phyloP scores from a whole-genome alignment of 768 basidiomycete species.

The Pleurotus tuber-regium region DNA sequence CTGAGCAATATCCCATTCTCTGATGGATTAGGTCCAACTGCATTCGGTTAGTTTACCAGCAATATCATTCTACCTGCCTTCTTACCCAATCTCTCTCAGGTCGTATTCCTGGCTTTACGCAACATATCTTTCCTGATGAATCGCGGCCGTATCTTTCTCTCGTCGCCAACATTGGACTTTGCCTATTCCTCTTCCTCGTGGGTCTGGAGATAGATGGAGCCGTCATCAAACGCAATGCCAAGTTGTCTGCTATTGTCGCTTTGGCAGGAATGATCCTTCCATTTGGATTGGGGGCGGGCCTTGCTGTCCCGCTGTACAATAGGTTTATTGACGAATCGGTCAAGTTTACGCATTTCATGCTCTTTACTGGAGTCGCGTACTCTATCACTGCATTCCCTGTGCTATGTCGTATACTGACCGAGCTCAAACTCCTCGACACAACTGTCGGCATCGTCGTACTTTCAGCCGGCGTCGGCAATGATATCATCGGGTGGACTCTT shows the following conservation, averaged over 20 bases:
- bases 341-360: slow-evolving; percentile 87
- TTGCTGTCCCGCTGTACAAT: slow-evolving; percentile 64
- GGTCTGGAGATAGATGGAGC: slow-evolving; percentile 86
- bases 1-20: too few relatives aligned
- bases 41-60: slow-evolving; percentile 38
- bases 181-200: slow-evolving; percentile 88
- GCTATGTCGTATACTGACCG: slow-evolving; percentile 83
- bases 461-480: slow-evolving; percentile 88
- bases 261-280: slow-evolving; percentile 84
- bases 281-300: slow-evolving; percentile 78
- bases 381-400: slow-evolving; percentile 88
- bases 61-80: too few relatives aligned
- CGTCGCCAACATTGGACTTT: slow-evolving; percentile 85
- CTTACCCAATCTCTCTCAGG: slow-evolving; percentile 38
- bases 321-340: slow-evolving; percentile 67
- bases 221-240: slow-evolving; percentile 76
- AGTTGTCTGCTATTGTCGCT: slow-evolving; percentile 66
- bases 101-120: slow-evolving; percentile 84
- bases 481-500: slow-evolving; percentile 84
- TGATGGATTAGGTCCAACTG: slow-evolving; percentile 41
- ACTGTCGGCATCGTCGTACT: slow-evolving; percentile 91
- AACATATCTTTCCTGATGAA: slow-evolving; percentile 74
- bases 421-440: slow-evolving; percentile 88
- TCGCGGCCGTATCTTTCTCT: slow-evolving; percentile 81
- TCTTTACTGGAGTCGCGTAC: slow-evolving; percentile 91